Evolutionary conservation across 768 basidiomycete species (phyloP), one percentile per base, ranked within the genome.

Genomic region (Tephrocybe rancida): DNA sequence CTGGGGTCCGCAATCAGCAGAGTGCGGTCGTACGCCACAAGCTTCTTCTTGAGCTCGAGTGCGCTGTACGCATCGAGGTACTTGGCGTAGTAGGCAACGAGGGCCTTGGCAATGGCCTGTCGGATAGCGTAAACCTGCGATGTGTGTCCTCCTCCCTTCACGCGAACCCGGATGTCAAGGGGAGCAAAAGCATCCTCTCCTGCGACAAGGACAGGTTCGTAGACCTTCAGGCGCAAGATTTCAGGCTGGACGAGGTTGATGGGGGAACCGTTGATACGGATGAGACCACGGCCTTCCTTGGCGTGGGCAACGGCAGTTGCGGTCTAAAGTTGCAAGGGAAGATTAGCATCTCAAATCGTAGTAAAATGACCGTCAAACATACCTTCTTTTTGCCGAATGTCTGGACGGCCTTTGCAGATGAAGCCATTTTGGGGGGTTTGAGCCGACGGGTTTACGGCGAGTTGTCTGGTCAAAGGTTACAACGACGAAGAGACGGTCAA

Each of bases 301-400:
- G 95, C 93, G 74, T 96, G 89, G 55, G 96, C 96, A 70, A 98
- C 96, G 55, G 96, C 96, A 54, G 95, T 98, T 58, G 96, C 95
- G 68, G 96, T 98, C 96, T 95, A 62, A 54, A 57, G 19, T 46
- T 32, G 16, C 29, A 51, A 45, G 38, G 26, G 5, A 13, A 21
- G 14, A 47, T 25, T 48, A 19, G 50, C 50, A 52, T 54, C 35
- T 48, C 10, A 62, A 38, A 43, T 42, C 57, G 58, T 48, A 39
- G n/a, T 49, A 24, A 48, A 47, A 57, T 13, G 3, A 16, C n/a
- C 18, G n/a, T 25, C 30, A 27, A 46, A 67, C 84, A 59, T 71
- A 84, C 93, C 90, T 98, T 98, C 88, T 98, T 98, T 92, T 98
- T 98, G 76, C 96, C 96, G 78, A 98, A 98, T 59, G 93, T 96